phyloP scores from a whole-genome alignment of 1,284 basidiomycete species.

The Marasmius sp. region DNA sequence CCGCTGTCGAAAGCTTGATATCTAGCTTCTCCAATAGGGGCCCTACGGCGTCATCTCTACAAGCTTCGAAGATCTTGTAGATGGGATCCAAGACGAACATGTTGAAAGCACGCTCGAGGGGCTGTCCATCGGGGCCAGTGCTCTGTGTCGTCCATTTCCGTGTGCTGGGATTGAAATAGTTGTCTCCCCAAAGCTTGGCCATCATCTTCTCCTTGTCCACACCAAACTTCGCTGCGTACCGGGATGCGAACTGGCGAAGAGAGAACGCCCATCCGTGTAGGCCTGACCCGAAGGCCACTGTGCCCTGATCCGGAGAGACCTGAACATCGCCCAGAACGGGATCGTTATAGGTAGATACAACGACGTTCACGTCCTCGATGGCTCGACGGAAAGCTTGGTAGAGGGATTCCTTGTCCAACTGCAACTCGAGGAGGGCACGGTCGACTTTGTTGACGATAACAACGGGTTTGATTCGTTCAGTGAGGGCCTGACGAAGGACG shows the following conservation, averaged over 20 bases:
- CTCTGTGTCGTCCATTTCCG: slow-evolving; percentile 94
- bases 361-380: slow-evolving; percentile 98
- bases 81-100: slow-evolving; percentile 99
- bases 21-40: slow-evolving; percentile 97
- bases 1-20: slow-evolving; percentile 86
- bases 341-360: slow-evolving; percentile 98
- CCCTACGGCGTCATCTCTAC: slow-evolving; percentile 91
- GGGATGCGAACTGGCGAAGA: slow-evolving; percentile 93
- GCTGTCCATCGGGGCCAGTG: slow-evolving; percentile 81
- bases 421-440: slow-evolving; percentile 98
- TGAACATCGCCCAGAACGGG: slow-evolving; percentile 95
- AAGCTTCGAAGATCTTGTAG: slow-evolving; percentile 97
- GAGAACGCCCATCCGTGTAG: slow-evolving; percentile 99
- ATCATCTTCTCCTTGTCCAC: slow-evolving; percentile 99
- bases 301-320: slow-evolving; percentile 98
- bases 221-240: slow-evolving; percentile 99
- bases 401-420: slow-evolving; percentile 95
- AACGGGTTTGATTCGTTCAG: slow-evolving; percentile 99
- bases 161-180: slow-evolving; percentile 98
- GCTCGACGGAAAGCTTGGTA: slow-evolving; percentile 99
- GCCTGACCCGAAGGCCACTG: slow-evolving; percentile 98
- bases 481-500: slow-evolving; percentile 95
- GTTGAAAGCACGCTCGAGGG: slow-evolving; percentile 92
- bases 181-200: slow-evolving; percentile 98
- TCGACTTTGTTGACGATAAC: slow-evolving; percentile 99